Evolutionary conservation across 192 early-diverging fungal species (phyloP).

Genomic region (Linnemannia zychae): DNA sequence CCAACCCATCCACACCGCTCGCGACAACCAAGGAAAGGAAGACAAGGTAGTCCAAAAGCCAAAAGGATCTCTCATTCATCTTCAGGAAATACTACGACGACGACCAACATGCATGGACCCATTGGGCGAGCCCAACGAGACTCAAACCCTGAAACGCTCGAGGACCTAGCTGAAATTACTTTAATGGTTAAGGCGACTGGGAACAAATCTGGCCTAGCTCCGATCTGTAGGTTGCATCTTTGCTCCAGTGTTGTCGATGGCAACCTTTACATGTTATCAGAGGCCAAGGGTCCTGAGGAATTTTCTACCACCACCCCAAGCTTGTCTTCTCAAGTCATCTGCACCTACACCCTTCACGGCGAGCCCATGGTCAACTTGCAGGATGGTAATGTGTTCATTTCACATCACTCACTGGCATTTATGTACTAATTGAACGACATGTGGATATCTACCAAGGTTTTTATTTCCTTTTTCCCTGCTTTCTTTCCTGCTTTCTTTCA

Average conservation of each 20-base stretch:
- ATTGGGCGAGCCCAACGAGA: slow-evolving; percentile 52
- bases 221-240: slow-evolving; percentile 1
- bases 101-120: slow-evolving; percentile 9
- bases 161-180: slow-evolving; percentile 36
- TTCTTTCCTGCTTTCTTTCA: background rate
- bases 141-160: slow-evolving; percentile 27
- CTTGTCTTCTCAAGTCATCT: slow-evolving; percentile 54
- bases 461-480: background rate
- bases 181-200: slow-evolving; percentile 17
- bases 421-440: background rate
- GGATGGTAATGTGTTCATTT: slow-evolving; percentile 19
- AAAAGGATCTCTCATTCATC: background rate
- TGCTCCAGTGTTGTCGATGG: slow-evolving; percentile 6
- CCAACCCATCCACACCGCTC: background rate
- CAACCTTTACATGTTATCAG: slow-evolving; percentile 29
- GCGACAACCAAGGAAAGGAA: background rate
- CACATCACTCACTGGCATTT: background rate
- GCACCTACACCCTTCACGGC: slow-evolving; percentile 41
- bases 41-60: background rate
- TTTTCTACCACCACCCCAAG: slow-evolving; percentile 45
- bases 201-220: slow-evolving; percentile 33
- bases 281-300: slow-evolving; percentile 30
- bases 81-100: background rate
- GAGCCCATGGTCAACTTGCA: slow-evolving; percentile 57
- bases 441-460: background rate